These are phyloP conservation scores for Myxozyma mucilagina DNA, from an alignment of 805 yeast species.

Conservation along the genomic window DNA sequence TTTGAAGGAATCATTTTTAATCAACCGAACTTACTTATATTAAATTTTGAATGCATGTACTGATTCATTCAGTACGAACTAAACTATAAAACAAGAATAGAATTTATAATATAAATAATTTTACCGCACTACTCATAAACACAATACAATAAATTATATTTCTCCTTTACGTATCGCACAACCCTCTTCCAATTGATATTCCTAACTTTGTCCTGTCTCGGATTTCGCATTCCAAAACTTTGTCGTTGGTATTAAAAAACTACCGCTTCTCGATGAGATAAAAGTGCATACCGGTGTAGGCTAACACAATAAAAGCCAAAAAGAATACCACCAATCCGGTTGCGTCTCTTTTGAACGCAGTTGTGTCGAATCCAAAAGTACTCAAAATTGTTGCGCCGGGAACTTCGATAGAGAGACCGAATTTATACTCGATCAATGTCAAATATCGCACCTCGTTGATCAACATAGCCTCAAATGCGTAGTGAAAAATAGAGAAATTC, in stretches of 20 bases:
- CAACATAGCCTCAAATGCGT: constrained; percentile 88
- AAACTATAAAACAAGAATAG: not conserved
- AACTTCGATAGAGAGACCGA: constrained; percentile 89
- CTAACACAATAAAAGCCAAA: constrained; percentile 57
- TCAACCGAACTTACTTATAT: not conserved
- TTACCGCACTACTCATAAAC: not conserved
- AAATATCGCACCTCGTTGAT: constrained; percentile 91
- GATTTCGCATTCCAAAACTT: not conserved
- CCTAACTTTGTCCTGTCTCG: not conserved
- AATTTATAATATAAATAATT: not conserved
- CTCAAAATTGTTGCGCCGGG: constrained; percentile 97
- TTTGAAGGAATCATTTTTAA: not conserved
- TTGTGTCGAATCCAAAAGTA: constrained; percentile 89
- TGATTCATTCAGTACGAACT: not conserved
- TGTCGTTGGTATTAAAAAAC: not conserved
- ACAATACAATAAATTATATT: not conserved
- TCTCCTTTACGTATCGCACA: not conserved
- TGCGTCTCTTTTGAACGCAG: constrained; percentile 69
- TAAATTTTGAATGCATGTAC: not conserved
- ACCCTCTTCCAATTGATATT: not conserved
- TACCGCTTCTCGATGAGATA: constrained; percentile 75
- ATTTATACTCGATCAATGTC: constrained; percentile 81
- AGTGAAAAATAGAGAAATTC: constrained; percentile 87
- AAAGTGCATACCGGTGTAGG: constrained; percentile 71
- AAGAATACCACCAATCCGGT: constrained; percentile 59